phyloP scores from a whole-genome alignment of 352 stramenopile species.

The Pythium scleroteichum region DNA sequence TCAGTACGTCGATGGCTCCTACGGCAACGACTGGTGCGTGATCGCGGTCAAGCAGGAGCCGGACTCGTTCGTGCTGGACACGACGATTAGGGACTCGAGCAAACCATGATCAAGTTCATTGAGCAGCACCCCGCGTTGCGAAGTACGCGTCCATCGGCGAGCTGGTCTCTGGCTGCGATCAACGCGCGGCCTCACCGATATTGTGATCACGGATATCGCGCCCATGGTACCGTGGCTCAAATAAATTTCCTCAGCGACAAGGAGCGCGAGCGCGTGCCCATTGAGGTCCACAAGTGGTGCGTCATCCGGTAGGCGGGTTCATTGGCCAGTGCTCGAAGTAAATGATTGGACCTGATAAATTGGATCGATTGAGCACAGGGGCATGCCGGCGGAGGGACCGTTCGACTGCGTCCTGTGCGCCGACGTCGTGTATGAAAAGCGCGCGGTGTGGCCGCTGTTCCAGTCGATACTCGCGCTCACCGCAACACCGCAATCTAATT shows the following conservation, averaged over 20 bases:
- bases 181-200: slow-evolving; percentile 55
- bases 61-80: slow-evolving; percentile 81
- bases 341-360: no score
- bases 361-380: slow-evolving; percentile 34
- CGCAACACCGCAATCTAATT: slow-evolving; percentile 79
- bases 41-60: slow-evolving; percentile 70
- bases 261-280: slow-evolving; percentile 58
- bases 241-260: slow-evolving; percentile 68
- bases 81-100: slow-evolving; percentile 84
- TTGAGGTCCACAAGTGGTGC: slow-evolving; percentile 40
- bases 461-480: slow-evolving; percentile 78
- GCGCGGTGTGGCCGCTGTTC: slow-evolving; percentile 69
- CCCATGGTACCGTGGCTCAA: slow-evolving; percentile 78
- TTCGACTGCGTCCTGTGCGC: slow-evolving; percentile 84
- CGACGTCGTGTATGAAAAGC: slow-evolving; percentile 83
- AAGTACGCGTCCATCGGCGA: slow-evolving; percentile 68
- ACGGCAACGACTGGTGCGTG: slow-evolving; percentile 46
- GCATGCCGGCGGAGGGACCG: slow-evolving; percentile 53
- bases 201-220: slow-evolving; percentile 79
- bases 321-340: no score
- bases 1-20: slow-evolving; percentile 65
- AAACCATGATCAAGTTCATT: slow-evolving; percentile 87
- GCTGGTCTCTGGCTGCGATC: slow-evolving; percentile 74
- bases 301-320: slow-evolving; percentile 16
- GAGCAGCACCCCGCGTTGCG: slow-evolving; percentile 54